Evolutionary conservation across 352 stramenopile genomes (phyloP).

Genomic region (Phytophthora nicotianae): DNA sequence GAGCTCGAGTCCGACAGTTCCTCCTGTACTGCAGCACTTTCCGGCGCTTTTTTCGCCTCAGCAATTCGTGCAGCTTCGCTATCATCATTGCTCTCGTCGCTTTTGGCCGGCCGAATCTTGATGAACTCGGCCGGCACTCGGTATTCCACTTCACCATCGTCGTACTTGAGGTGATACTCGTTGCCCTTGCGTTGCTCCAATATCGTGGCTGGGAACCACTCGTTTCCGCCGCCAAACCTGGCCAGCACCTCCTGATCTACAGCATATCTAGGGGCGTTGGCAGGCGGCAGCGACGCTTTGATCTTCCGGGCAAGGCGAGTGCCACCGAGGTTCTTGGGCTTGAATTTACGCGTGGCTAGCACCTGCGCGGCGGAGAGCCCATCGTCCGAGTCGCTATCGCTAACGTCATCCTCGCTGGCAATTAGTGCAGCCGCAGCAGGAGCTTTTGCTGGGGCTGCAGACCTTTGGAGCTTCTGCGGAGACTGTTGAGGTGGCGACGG

Average conservation of each 20-base stretch:
- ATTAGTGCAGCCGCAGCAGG: conserved; percentile 6
- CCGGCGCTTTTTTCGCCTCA: conserved; percentile 11
- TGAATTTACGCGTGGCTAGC: conserved; percentile 65
- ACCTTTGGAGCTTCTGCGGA: neutral
- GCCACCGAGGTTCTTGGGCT: conserved; percentile 58
- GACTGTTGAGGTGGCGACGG: conserved; percentile 13
- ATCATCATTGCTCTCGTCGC: conserved; percentile 19
- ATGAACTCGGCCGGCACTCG: conserved; percentile 68
- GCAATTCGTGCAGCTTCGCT: conserved; percentile 9
- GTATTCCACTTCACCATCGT: conserved; percentile 78
- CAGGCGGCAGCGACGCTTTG: conserved; percentile 25
- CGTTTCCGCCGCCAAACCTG: conserved; percentile 52
- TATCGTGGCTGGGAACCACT: conserved; percentile 74
- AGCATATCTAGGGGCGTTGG: conserved; percentile 32
- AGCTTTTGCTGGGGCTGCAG: conserved; percentile 4
- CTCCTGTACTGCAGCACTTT: conserved; percentile 17
- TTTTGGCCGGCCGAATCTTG: conserved; percentile 20
- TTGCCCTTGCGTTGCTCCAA: conserved; percentile 74
- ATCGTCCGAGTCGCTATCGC: conserved; percentile 63
- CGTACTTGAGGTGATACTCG: conserved; percentile 78
- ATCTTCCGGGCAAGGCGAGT: conserved; percentile 24
- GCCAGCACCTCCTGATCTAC: conserved; percentile 62
- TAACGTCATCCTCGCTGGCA: conserved; percentile 25
- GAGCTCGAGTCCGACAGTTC: conserved; percentile 20
- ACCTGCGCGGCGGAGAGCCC: conserved; percentile 66